Conservation (phyloP, 1,139 yeast species). For the Zygoascus sp. region DNA sequence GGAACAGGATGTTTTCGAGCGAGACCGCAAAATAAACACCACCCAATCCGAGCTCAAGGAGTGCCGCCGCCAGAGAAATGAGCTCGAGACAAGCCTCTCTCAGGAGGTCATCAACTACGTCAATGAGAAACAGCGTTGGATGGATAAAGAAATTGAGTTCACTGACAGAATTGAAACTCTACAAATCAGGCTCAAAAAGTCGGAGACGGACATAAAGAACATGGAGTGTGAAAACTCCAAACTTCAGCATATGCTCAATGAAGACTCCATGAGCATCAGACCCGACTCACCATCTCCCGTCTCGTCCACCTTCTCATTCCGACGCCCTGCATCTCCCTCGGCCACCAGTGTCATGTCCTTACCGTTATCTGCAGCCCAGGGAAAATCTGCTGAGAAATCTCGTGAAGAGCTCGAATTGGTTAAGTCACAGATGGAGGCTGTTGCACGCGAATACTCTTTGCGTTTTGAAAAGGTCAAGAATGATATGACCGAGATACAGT, state of each 20-base stretch:
- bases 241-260: neutral
- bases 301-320: conserved; percentile 3
- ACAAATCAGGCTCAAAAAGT: neutral
- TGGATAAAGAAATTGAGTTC: conserved; percentile 30
- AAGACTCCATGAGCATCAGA: neutral
- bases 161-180: conserved; percentile 10
- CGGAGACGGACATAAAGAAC: neutral
- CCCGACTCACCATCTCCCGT: conserved; percentile 10
- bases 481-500: conserved; percentile 29
- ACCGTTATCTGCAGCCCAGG: neutral
- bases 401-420: conserved; percentile 26
- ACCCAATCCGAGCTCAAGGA: conserved; percentile 26
- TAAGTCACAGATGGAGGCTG: conserved; percentile 31
- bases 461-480: conserved; percentile 29
- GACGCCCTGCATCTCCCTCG: conserved; percentile 3
- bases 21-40: conserved; percentile 24
- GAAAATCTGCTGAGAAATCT: conserved; percentile 20
- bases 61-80: conserved; percentile 24
- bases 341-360: neutral
- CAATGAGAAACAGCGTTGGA: conserved; percentile 34
- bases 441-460: conserved; percentile 30
- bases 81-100: conserved; percentile 25
- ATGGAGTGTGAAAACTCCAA: neutral
- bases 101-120: conserved; percentile 31
- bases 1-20: conserved; percentile 31